Conservation (phyloP, 148 eudicot species). For the Mesembryanthemum crystallinum region DNA sequence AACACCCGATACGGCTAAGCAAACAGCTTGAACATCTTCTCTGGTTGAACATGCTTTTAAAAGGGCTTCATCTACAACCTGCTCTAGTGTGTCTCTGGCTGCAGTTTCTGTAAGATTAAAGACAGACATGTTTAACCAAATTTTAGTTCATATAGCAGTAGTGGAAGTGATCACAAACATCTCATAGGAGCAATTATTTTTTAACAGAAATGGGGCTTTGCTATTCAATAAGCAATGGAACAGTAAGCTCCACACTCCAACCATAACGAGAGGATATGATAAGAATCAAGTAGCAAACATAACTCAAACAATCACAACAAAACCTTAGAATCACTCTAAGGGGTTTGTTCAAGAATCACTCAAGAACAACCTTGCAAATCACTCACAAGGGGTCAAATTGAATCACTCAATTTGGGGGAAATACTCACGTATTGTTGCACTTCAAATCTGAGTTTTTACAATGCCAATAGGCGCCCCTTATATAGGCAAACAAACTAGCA, state of each 20-base stretch:
- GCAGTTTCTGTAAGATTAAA: conserved; percentile 43
- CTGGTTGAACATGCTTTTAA: conserved; percentile 39
- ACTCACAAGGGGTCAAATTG: no score
- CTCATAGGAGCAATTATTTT: background rate
- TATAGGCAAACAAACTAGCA: no score
- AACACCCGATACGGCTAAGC: conserved; percentile 78
- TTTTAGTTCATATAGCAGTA: background rate
- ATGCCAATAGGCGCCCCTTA: no score
- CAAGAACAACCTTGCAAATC: no score
- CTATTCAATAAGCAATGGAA: background rate
- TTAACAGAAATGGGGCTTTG: background rate
- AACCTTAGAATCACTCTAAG: background rate
- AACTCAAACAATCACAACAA: background rate
- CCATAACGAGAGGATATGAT: background rate
- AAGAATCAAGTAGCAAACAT: background rate
- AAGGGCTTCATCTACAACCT: conserved; percentile 63
- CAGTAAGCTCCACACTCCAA: background rate
- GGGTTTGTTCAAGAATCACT: no score
- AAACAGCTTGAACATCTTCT: conserved; percentile 67
- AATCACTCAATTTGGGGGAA: no score
- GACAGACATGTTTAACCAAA: background rate
- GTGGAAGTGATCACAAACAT: background rate
- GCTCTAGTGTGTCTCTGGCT: conserved; percentile 59
- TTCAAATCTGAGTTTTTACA: no score
- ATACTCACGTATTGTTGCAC: no score